Evolutionary conservation across 2,329 filamentous ascomycete genomes (phyloP), one percentile per base, ranked within the genome.

Genomic region (Colletotrichum cereale): DNA sequence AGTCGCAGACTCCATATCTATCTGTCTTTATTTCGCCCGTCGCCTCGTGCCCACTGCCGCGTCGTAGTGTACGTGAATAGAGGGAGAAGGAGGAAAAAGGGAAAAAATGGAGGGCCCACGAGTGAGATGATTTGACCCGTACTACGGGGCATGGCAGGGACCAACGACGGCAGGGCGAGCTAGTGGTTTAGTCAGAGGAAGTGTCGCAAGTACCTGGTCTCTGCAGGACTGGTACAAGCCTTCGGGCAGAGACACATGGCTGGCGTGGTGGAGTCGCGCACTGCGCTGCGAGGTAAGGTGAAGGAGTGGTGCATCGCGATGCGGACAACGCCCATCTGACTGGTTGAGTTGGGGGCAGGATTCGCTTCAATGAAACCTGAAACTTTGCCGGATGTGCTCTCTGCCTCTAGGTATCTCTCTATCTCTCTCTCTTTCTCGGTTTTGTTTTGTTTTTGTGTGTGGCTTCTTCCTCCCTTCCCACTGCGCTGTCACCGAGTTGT

Each of bases 241-340:
- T 56, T 67, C 61, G 58, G 66, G 69, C 69, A 64, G 69, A 65
- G 69, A 72, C 69, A 65, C 60, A 64, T 72, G 58, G 66, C 52
- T 48, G 60, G 53, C 58, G 47, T 14, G 52, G 55, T 56, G 66
- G 58, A 69, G 52, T 47, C 21, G 21, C 29, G 40, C 38, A 3
- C 14, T 52, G 42, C 24, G 57, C 29, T n/a, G 5, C 12, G 21
- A 5, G 16, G 16, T 42, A 44, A 58, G 24, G 47, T 50, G 47
- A 52, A 14, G 48, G 16, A 50, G 48, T 8, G 63, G 48, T 71
- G 62, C 64, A 67, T 62, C 34, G 57, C 66, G 47, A 65, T 71
- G 56, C 24, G 29, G 52, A 47, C 26, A 26, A 61, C 6, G 29
- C 4, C 5, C 52, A 24, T 56, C 36, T 56, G 38, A 48, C 52